A percentile compares a stretch with the other conserved stretches of the same genome.
These are phyloP conservation scores for Citrus trifoliata DNA, from an alignment of 345 rosid genomes.

Conservation along the genomic window DNA sequence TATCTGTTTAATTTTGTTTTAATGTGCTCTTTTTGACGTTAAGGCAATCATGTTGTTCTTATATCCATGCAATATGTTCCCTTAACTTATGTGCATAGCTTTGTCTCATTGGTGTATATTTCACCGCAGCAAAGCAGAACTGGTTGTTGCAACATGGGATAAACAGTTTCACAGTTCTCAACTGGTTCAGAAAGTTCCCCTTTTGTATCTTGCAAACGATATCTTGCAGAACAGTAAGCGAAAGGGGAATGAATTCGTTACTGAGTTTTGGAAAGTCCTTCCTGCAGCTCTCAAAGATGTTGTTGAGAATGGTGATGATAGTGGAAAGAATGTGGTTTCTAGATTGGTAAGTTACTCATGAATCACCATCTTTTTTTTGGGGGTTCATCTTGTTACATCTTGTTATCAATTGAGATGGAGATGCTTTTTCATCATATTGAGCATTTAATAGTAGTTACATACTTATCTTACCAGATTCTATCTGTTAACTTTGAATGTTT, in stretches of 20 bases:
- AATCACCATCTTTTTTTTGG: neutral
- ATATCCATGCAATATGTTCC: neutral
- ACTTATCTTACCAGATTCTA: neutral
- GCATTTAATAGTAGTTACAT: neutral
- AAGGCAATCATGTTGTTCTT: neutral
- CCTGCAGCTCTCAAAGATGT: slow-evolving; percentile 82
- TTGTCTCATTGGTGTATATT: slow-evolving; percentile 96
- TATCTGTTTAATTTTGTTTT: neutral
- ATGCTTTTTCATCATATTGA: neutral
- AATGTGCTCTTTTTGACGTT: neutral
- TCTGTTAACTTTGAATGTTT: neutral
- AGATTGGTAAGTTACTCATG: slow-evolving; percentile 50
- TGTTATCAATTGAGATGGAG: neutral
- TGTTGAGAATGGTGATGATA: slow-evolving; percentile 68
- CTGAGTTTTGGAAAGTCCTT: slow-evolving; percentile 94
- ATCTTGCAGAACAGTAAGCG: slow-evolving; percentile 96
- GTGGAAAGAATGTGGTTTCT: slow-evolving; percentile 69
- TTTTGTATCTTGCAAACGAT: slow-evolving; percentile 88
- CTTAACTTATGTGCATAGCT: slow-evolving; percentile 53
- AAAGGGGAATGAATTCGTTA: slow-evolving; percentile 85
- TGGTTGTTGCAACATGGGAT: slow-evolving; percentile 87
- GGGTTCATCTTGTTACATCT: neutral
- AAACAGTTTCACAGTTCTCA: slow-evolving; percentile 81
- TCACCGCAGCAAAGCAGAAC: slow-evolving; percentile 80
- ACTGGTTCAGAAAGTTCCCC: slow-evolving; percentile 80